Base-by-base conservation (phyloP, 495 filamentous ascomycete genomes). In the Letharia columbiana region DNA sequence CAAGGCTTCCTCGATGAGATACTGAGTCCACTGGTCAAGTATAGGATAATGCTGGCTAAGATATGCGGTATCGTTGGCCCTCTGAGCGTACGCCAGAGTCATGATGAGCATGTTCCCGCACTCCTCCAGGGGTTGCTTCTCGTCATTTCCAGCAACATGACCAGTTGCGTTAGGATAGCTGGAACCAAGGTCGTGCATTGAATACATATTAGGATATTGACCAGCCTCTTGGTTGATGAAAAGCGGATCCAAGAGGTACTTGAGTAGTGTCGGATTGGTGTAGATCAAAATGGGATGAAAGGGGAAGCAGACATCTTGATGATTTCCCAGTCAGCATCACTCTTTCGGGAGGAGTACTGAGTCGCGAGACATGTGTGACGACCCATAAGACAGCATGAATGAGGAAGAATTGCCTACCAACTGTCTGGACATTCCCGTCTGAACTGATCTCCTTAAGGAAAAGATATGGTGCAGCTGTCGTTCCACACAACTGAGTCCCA, bases 51-150 rank as follows among this genome's bases (percentile, higher is more conserved):
- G 87, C 13, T 78, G 18, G 72, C 79, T 56, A 60, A 85, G 71
- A 67, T 81, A 86, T 8, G 71, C 71, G 10, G 61, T 72, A 66
- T 85, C 75, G 4, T 75, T 68, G 11, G 82, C 74, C 23, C 76
- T 73, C 61, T 75, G 77, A 4, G 79, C 82, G 68, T 87, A 88
- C 2, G 84, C 88, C 57, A 97, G 79, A 8, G 86, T 89, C 92
- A 97, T 96, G 73, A 96, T 94, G 35, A 97, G 76, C 89, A 97
- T 97, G 74, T 97, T 88, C 28, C 92, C 92, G 70, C 92, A 97
- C 75, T 97, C 92, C 70, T 97, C 92, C 1, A 97, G 82, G 1
- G 92, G 92, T 91, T 96, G 95, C 68, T 88, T 86, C 73, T 97
- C 92, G 68, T 96, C 92, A 5, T 80, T 80, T 1, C 92, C 92